phyloP scores from a whole-genome alignment of 768 basidiomycete species.

The Antrodiella citrinella region DNA sequence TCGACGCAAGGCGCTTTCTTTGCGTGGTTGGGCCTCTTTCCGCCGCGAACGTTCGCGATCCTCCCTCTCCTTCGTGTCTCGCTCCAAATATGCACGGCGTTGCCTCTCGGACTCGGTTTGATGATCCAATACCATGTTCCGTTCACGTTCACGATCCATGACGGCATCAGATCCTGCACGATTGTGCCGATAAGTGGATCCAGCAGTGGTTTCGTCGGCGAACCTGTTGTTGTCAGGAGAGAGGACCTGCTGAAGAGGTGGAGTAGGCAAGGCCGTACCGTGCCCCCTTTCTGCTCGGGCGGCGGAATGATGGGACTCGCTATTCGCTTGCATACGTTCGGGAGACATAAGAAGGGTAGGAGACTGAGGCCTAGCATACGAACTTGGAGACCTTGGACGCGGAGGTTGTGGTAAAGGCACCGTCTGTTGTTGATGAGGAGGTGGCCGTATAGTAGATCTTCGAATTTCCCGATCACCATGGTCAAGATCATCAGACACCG shows the following conservation, averaged over 20 bases:
- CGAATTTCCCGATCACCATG: slow-evolving; percentile 47
- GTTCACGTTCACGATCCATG: too few relatives aligned
- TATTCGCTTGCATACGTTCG: slow-evolving; percentile 9
- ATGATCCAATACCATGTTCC: too few relatives aligned
- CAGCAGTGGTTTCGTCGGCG: too few relatives aligned
- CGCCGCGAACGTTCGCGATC: too few relatives aligned
- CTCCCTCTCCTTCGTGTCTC: too few relatives aligned
- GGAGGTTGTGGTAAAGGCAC: slow-evolving; percentile 22
- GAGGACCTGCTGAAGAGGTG: background rate
- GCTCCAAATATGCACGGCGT: too few relatives aligned
- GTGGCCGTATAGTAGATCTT: slow-evolving; percentile 35
- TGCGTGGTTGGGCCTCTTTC: too few relatives aligned
- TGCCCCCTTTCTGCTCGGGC: background rate
- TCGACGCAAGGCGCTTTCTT: background rate
- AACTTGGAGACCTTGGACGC: slow-evolving; percentile 31
- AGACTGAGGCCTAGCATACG: slow-evolving; percentile 11
- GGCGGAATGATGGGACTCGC: background rate
- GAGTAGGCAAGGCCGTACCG: background rate
- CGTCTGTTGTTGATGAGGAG: slow-evolving; percentile 25
- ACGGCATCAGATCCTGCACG: too few relatives aligned
- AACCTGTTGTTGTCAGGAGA: too few relatives aligned
- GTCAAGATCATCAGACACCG: slow-evolving; percentile 50
- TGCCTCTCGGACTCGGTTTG: too few relatives aligned
- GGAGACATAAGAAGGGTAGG: slow-evolving; percentile 12
- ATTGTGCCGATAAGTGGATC: too few relatives aligned